phyloP scores from a whole-genome alignment of 306 rosid genomes.

The Castanea mollissima region DNA sequence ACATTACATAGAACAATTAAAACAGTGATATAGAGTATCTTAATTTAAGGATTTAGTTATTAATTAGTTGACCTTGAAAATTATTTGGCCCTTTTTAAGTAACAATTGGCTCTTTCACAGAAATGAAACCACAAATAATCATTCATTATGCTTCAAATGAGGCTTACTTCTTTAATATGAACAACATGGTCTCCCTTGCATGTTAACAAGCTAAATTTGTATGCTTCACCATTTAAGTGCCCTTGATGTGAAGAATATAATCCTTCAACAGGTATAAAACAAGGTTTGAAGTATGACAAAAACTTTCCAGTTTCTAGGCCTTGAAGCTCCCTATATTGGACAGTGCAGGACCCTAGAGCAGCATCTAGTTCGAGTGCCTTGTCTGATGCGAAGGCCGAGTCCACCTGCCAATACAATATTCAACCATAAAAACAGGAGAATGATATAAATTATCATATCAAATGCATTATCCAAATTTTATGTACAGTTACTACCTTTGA shows the following conservation, averaged over 20 bases:
- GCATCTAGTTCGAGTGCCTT: constrained; percentile 93
- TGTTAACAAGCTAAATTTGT: constrained; percentile 59
- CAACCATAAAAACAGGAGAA: constrained; percentile 7
- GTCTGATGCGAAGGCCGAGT: constrained; percentile 79
- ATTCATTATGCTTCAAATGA: constrained; percentile 9
- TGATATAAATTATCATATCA: background rate
- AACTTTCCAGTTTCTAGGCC: constrained; percentile 85
- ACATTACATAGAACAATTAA: background rate
- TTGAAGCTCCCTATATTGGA: constrained; percentile 87
- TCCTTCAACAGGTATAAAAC: constrained; percentile 87
- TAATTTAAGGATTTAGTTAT: background rate
- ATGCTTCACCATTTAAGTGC: constrained; percentile 51
- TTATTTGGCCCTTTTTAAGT: background rate
- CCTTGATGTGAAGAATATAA: constrained; percentile 58
- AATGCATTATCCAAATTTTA: constrained; percentile 4
- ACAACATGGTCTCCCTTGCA: constrained; percentile 96
- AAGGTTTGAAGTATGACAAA: constrained; percentile 84
- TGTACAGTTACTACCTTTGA: background rate
- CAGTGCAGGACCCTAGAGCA: constrained; percentile 88
- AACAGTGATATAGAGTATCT: background rate
- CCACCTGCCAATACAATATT: constrained; percentile 51
- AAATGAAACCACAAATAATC: background rate
- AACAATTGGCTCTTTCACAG: background rate
- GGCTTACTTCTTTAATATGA: constrained; percentile 82
- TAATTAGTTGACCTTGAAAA: background rate